These are phyloP conservation scores for Aquilaria yunnanensis DNA, from an alignment of 345 rosid genomes.

Conservation along the genomic window DNA sequence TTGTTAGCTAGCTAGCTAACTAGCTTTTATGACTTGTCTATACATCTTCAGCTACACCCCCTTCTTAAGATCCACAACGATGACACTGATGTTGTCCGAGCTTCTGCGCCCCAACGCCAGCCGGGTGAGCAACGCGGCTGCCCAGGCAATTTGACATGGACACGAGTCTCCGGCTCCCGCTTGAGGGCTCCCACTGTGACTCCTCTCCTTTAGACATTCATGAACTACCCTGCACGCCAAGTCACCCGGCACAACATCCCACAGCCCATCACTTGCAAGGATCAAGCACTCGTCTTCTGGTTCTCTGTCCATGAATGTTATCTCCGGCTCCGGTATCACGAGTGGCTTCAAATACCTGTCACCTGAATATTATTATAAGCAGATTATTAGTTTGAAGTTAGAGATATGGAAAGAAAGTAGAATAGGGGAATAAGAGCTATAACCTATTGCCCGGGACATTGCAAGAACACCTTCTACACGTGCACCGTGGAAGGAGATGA, in stretches of 20 bases:
- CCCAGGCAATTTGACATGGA: conserved; percentile 48
- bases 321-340: conserved; percentile 62
- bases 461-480: conserved; percentile 86
- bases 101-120: conserved; percentile 72
- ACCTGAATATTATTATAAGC: conserved; percentile 32
- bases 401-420: neutral
- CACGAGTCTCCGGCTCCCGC: conserved; percentile 19
- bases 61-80: conserved; percentile 59
- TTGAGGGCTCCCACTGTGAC: conserved; percentile 14
- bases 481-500: conserved; percentile 46
- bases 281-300: conserved; percentile 63
- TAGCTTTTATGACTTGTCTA: no score
- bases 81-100: conserved; percentile 67
- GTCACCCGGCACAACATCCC: conserved; percentile 69
- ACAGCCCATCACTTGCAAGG: conserved; percentile 70
- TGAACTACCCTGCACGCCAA: conserved; percentile 59
- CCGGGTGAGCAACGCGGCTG: conserved; percentile 65
- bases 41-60: neutral
- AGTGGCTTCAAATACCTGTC: conserved; percentile 62
- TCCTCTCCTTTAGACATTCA: conserved; percentile 41
- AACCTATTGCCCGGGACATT: conserved; percentile 89
- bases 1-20: no score
- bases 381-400: neutral
- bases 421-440: neutral
- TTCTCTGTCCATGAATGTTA: conserved; percentile 43